Conservation (phyloP, 2,329 filamentous ascomycete species). For the Cryphonectria carpinicola region DNA sequence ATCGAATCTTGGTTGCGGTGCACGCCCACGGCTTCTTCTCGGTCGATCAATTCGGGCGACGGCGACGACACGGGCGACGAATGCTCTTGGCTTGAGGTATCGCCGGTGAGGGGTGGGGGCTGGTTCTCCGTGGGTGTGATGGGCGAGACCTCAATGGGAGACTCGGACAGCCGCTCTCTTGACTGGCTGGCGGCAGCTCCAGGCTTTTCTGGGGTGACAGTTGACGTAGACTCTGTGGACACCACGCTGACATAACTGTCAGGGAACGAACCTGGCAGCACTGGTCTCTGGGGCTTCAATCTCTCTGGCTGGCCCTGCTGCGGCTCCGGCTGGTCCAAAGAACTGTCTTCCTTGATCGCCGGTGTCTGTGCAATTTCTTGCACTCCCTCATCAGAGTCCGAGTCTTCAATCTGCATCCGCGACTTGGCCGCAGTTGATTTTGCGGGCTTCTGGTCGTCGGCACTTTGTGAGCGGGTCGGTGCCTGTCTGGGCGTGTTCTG, state of each 20-base stretch:
- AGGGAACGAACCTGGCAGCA: slow-evolving; percentile 46
- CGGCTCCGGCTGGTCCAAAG: slow-evolving; percentile 11
- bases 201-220: slow-evolving; percentile 37
- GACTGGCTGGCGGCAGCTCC: slow-evolving; percentile 35
- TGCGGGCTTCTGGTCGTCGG: slow-evolving; percentile 50
- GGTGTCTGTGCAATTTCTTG: slow-evolving; percentile 39
- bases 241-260: slow-evolving; percentile 44
- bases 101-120: slow-evolving; percentile 69
- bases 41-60: slow-evolving; percentile 63
- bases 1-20: slow-evolving; percentile 52
- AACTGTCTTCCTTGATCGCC: slow-evolving; percentile 27
- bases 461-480: slow-evolving; percentile 41
- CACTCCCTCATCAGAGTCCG: slow-evolving; percentile 61
- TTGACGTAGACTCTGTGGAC: slow-evolving; percentile 38
- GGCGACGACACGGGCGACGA: slow-evolving; percentile 67
- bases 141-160: slow-evolving; percentile 68
- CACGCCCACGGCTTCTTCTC: slow-evolving; percentile 46
- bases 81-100: slow-evolving; percentile 70
- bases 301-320: slow-evolving; percentile 37
- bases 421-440: slow-evolving; percentile 62
- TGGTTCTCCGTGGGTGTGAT: slow-evolving; percentile 48
- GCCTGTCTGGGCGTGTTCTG: slow-evolving; percentile 48
- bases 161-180: slow-evolving; percentile 64
- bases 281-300: slow-evolving; percentile 39
- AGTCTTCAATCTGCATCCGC: slow-evolving; percentile 71